phyloP scores from a whole-genome alignment of 306 rosid species.

The Lithocarpus polystachyus region DNA sequence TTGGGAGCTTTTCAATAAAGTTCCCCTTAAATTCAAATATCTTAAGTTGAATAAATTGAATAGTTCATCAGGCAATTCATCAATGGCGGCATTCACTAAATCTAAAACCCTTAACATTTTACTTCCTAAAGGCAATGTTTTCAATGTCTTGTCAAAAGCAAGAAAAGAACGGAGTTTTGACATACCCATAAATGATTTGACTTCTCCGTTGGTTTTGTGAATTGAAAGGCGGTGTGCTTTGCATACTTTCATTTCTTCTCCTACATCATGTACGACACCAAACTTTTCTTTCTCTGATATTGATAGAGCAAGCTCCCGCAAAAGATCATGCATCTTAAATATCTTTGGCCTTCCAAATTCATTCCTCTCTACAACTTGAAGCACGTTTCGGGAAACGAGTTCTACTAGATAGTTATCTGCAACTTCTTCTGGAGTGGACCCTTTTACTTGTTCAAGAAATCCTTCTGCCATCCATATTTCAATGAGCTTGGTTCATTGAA shows the following conservation, averaged over 20 bases:
- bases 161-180: too few species aligned
- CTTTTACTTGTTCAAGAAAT: not conserved
- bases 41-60: not conserved
- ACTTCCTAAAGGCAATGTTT: too few species aligned
- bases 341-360: too few species aligned
- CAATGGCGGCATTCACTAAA: too few species aligned
- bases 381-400: not conserved
- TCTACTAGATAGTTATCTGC: conserved; percentile 4
- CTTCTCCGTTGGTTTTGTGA: too few species aligned
- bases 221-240: too few species aligned
- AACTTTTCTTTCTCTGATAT: conserved; percentile 9
- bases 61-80: not conserved
- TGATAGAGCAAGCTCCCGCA: conserved; percentile 19
- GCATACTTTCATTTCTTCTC: too few species aligned
- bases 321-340: not conserved
- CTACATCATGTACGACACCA: not conserved
- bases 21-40: not conserved
- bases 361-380: too few species aligned
- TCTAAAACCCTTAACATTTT: too few species aligned
- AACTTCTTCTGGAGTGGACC: conserved; percentile 8
- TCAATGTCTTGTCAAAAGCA: too few species aligned
- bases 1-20: not conserved
- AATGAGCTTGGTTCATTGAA: not conserved
- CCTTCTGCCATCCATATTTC: conserved; percentile 25
- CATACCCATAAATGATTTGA: too few species aligned